Evolutionary conservation across 495 filamentous ascomycete species (phyloP), one percentile per base, ranked within the genome.

Genomic region (Neurospora sp.): DNA sequence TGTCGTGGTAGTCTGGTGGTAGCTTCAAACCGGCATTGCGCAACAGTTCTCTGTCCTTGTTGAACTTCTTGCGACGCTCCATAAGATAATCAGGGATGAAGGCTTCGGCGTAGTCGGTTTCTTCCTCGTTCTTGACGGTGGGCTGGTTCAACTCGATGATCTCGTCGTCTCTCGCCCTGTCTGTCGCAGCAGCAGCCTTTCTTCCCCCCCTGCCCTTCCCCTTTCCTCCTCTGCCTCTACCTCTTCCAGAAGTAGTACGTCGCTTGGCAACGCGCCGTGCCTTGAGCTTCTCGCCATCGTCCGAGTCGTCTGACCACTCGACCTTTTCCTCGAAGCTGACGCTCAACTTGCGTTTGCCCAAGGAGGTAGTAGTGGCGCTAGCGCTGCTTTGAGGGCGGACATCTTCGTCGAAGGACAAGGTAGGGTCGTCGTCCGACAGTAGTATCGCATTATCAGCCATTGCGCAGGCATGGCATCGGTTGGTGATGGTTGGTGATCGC

Each of bases 1-100:
- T 82, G 68, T 92, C 90, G 31, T 92, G 89, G 77, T 92, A 98
- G 70, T 86, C 85, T 0, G 96, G 96, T 0, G 96, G 93, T 3
- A 98, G 77, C 73, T 87, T 90, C 68, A 98, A 80, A 1, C 92
- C 94, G 1, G 87, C 87, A 53, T 90, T 87, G 59, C 88, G 87
- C 41, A 94, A 81, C 6, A 82, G 84, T 48, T 91, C 86, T 31
- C 81, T 81, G 14, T 85, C 83, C 42, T 84, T 78, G 42, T 92
- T 88, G 68, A 93, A 90, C 12, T 85, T 83, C 18, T 80, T 85
- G 11, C 89, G 85, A 37, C 91, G 85, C 68, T 85, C 82, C 72
- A 72, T 70, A 39, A 88, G 73, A 72, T 88, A 87, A 10, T 83
- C 81, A 0, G 87, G 87, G 1, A 88, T 61, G 3, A 76, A 73